These are phyloP conservation scores for Camelina laxa DNA, from an alignment of 345 rosid genomes.

Conservation along the genomic window DNA sequence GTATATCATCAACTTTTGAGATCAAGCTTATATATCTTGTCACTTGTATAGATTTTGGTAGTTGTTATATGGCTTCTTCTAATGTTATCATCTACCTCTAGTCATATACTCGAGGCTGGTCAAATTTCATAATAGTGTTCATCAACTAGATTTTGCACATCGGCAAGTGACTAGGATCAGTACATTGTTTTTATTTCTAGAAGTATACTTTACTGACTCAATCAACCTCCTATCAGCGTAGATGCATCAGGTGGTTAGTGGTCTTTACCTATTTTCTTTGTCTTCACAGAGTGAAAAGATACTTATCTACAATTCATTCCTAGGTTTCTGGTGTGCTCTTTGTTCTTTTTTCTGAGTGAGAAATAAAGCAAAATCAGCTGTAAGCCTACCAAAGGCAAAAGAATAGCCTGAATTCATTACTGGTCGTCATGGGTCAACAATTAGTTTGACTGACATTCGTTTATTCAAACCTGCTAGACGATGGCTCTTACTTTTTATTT, in stretches of 20 bases:
- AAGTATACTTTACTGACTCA: neutral
- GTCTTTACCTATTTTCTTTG: conserved; percentile 17
- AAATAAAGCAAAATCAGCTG: neutral
- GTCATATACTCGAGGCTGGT: neutral
- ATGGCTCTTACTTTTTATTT: neutral
- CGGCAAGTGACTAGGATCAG: conserved; percentile 17
- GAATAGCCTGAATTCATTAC: conserved; percentile 7
- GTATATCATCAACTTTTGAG: neutral
- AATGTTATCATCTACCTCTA: conserved; percentile 1
- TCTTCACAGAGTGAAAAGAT: neutral
- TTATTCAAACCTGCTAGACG: neutral
- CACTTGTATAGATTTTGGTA: neutral
- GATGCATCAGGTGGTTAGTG: conserved; percentile 19
- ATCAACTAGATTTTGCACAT: neutral
- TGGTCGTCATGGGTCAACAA: conserved; percentile 4
- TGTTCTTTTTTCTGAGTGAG: neutral
- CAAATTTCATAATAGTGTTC: conserved; percentile 9
- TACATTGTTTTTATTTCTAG: neutral
- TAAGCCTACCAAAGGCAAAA: neutral
- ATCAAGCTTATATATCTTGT: conserved; percentile 7
- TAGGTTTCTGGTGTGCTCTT: conserved; percentile 12
- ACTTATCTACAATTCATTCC: neutral
- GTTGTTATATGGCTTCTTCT: neutral
- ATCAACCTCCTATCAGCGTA: conserved; percentile 2
- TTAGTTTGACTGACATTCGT: conserved; percentile 11